phyloP scores from a whole-genome alignment of 306 rosid genomes.

The Vigna reflexopilosa region DNA sequence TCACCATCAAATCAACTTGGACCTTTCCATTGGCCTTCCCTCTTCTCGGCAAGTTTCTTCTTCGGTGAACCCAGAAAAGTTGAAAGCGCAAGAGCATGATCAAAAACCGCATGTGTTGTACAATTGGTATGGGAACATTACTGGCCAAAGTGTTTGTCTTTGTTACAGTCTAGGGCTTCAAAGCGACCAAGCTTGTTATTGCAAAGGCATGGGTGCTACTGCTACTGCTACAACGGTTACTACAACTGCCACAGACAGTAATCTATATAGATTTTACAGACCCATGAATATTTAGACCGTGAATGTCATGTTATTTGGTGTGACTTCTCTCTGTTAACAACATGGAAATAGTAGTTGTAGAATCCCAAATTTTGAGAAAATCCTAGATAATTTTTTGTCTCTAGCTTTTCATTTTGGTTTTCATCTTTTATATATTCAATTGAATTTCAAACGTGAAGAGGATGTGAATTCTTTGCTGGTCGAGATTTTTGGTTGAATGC shows the following conservation, averaged over 20 bases:
- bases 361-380: constrained; percentile 32
- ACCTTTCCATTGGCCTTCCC: constrained; percentile 68
- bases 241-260: constrained; percentile 19
- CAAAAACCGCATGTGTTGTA: constrained; percentile 35
- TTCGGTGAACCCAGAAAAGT: constrained; percentile 1
- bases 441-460: not conserved
- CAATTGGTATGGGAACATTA: constrained; percentile 42
- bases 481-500: not conserved
- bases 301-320: not conserved
- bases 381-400: not conserved
- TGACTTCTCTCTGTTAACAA: constrained; percentile 29
- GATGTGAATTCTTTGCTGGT: not conserved
- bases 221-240: not conserved
- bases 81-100: constrained; percentile 30
- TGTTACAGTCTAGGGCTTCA: constrained; percentile 63
- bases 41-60: constrained; percentile 27
- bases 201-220: constrained; percentile 44
- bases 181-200: constrained; percentile 50
- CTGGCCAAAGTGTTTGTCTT: constrained; percentile 49
- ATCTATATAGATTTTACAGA: constrained; percentile 52
- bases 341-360: constrained; percentile 42
- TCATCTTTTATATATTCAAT: not conserved
- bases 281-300: constrained; percentile 52
- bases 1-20: constrained; percentile 58
- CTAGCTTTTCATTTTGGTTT: not conserved